Percentiles rank a stretch among this genome's conserved stretches.
These are phyloP conservation scores for Piper betle DNA, from an alignment of 164 flowering plant genomes.

Conservation along the genomic window DNA sequence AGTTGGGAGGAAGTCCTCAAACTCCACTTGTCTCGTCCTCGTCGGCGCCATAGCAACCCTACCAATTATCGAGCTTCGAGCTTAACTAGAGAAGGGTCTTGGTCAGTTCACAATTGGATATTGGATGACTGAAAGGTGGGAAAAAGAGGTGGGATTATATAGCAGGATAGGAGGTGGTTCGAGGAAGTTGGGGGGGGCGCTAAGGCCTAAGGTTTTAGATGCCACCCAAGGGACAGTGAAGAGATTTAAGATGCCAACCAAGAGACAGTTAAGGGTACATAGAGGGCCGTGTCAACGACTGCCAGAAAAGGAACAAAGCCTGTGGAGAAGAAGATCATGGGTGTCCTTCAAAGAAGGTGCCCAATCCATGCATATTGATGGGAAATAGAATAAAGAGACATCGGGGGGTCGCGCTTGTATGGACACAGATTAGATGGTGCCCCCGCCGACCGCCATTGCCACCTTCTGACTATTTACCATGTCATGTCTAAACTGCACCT, in stretches of 20 bases:
- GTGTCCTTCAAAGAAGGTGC: too few relatives aligned
- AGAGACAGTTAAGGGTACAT: background rate
- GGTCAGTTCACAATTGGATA: background rate
- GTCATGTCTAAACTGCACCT: too few relatives aligned
- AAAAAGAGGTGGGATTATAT: background rate
- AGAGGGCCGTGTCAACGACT: too few relatives aligned
- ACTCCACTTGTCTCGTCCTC: conserved; percentile 6
- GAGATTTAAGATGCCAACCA: conserved; percentile 4
- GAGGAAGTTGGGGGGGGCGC: background rate
- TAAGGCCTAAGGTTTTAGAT: background rate
- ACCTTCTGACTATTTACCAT: too few relatives aligned
- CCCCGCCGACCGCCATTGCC: too few relatives aligned
- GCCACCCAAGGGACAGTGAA: conserved; percentile 6
- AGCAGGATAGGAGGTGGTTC: background rate
- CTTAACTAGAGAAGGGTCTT: background rate
- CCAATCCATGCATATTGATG: too few relatives aligned
- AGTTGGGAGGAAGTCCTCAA: conserved; percentile 21
- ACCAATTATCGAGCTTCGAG: too few relatives aligned
- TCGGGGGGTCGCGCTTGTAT: too few relatives aligned
- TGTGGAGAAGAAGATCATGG: too few relatives aligned
- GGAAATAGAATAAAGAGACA: too few relatives aligned
- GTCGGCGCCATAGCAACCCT: conserved; percentile 5
- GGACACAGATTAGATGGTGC: too few relatives aligned
- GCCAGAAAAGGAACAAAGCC: too few relatives aligned
- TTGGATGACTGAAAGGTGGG: background rate